Conservation (phyloP, 2,329 filamentous ascomycete species). For the Epichloe gansuensis region DNA sequence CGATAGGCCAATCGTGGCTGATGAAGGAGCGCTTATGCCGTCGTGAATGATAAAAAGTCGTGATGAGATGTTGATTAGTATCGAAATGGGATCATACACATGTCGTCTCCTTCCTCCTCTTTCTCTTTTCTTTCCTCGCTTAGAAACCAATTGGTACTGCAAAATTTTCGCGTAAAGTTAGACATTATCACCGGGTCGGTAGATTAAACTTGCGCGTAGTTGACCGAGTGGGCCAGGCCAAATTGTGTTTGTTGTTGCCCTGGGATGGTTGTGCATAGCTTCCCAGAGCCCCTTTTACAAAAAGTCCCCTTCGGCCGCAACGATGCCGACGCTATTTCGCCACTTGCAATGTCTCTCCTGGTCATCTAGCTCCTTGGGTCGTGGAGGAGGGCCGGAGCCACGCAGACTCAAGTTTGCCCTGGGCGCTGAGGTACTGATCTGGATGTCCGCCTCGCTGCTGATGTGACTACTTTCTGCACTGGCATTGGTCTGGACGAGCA, state of each 20-base stretch:
- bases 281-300: neutral
- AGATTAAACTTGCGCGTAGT: too few relatives aligned
- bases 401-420: slow-evolving; percentile 31
- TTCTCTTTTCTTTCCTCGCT: neutral
- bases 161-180: neutral
- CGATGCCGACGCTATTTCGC: slow-evolving; percentile 44
- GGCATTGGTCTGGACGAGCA: slow-evolving; percentile 46
- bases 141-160: neutral
- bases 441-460: slow-evolving; percentile 33
- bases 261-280: too few relatives aligned
- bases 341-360: slow-evolving; percentile 39
- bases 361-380: slow-evolving; percentile 23
- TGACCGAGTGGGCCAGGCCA: neutral
- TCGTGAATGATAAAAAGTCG: neutral
- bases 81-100: neutral
- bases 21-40: neutral
- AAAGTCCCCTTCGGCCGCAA: slow-evolving; percentile 42
- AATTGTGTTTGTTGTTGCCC: too few relatives aligned
- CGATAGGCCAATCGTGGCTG: neutral
- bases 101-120: neutral
- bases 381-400: slow-evolving; percentile 18
- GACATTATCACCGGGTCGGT: too few relatives aligned
- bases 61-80: neutral
- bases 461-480: slow-evolving; percentile 35
- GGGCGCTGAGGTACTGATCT: slow-evolving; percentile 22